These are phyloP conservation scores for Fusarium proliferatum DNA, from an alignment of 2,329 filamentous ascomycete species.

Conservation along the genomic window DNA sequence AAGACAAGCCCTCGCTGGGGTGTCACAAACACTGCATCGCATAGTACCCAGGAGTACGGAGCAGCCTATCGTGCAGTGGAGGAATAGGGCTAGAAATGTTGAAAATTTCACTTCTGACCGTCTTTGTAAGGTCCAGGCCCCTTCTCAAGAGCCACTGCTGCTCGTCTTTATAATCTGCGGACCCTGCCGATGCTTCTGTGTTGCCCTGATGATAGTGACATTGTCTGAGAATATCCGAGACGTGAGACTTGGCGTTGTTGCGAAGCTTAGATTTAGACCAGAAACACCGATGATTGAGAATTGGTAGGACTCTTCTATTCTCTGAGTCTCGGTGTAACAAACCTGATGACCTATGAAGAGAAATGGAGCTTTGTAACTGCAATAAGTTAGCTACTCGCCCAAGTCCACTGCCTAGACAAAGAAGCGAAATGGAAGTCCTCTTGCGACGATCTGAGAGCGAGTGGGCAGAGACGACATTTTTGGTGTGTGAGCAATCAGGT, in stretches of 20 bases:
- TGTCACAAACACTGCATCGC: constrained; percentile 22
- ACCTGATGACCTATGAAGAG: neutral
- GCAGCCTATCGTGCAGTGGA: constrained; percentile 9
- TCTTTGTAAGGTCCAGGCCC: constrained; percentile 10
- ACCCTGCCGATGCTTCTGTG: constrained; percentile 1
- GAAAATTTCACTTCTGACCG: constrained; percentile 12
- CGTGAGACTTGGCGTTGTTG: constrained; percentile 27
- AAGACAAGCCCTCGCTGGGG: constrained; percentile 21
- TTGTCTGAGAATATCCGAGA: constrained; percentile 21
- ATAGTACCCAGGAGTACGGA: constrained; percentile 6
- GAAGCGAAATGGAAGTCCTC: constrained; percentile 37
- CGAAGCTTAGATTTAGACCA: constrained; percentile 6
- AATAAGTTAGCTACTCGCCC: constrained; percentile 22
- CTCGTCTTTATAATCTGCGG: constrained; percentile 29
- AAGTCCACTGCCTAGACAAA: constrained; percentile 23
- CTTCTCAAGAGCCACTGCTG: constrained; percentile 6
- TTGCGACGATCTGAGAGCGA: constrained; percentile 24
- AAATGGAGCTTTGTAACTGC: constrained; percentile 12
- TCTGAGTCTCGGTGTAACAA: neutral
- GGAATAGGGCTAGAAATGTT: constrained; percentile 6
- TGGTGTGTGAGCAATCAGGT: constrained; percentile 44
- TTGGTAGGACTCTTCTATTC: constrained; percentile 3
- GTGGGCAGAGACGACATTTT: neutral
- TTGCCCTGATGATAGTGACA: constrained; percentile 8
- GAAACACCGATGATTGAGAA: constrained; percentile 14